These are phyloP conservation scores for Diaporthe vexans DNA, from an alignment of 2,329 filamentous ascomycete species.

Conservation along the genomic window DNA sequence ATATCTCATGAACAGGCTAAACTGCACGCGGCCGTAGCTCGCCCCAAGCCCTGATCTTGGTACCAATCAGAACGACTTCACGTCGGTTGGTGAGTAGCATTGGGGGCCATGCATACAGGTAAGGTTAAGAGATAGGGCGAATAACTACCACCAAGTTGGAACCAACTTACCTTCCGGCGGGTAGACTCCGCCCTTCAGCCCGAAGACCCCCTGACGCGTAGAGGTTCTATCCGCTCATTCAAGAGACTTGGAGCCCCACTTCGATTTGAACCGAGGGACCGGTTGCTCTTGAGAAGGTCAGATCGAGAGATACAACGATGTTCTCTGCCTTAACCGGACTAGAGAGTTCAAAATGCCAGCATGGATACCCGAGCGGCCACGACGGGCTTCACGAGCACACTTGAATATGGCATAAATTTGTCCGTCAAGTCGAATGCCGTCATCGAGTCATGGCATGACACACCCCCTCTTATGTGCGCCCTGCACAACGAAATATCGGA, in stretches of 20 bases:
- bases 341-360: background rate
- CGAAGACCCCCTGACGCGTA: background rate
- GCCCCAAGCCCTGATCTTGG: background rate
- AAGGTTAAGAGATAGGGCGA: background rate
- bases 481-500: constrained; percentile 6
- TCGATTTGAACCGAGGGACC: too few species aligned
- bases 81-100: background rate
- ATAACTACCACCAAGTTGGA: background rate
- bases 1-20: constrained; percentile 8
- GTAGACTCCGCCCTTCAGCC: background rate
- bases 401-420: background rate
- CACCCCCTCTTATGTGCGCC: constrained; percentile 8
- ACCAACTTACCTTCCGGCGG: background rate
- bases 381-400: background rate
- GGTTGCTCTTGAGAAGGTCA: too few species aligned
- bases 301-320: too few species aligned
- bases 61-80: background rate
- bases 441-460: background rate
- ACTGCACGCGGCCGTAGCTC: background rate
- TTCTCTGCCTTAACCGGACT: too few species aligned
- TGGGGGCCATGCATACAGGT: background rate
- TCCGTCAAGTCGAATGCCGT: background rate
- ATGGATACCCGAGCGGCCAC: background rate
- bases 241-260: background rate
- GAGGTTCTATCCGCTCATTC: background rate